Evolutionary conservation across 148 eudicot species (phyloP).

Genomic region (Chenopodium album): DNA sequence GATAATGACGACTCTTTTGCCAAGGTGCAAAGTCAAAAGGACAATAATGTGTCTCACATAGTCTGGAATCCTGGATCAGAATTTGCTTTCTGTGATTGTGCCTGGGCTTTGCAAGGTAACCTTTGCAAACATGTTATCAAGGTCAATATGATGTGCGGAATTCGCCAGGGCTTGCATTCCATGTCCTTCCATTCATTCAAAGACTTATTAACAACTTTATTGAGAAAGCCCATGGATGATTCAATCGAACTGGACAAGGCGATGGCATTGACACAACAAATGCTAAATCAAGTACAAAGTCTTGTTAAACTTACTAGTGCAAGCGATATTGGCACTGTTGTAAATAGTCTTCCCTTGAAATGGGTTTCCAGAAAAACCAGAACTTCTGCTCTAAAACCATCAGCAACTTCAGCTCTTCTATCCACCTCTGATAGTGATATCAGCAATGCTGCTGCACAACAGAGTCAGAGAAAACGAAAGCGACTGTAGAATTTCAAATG

Average conservation of each 20-base stretch:
- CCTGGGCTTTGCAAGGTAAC: constrained; percentile 84
- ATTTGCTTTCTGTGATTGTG: constrained; percentile 90
- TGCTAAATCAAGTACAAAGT: constrained; percentile 63
- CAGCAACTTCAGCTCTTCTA: constrained; percentile 22
- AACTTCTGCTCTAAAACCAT: constrained; percentile 42
- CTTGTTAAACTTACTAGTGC: constrained; percentile 58
- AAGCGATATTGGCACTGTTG: constrained; percentile 48
- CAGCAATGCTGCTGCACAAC: constrained; percentile 22
- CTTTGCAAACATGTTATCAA: constrained; percentile 87
- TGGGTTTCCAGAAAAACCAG: constrained; percentile 66
- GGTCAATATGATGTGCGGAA: constrained; percentile 73
- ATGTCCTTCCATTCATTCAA: constrained; percentile 63
- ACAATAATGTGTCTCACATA: constrained; percentile 34
- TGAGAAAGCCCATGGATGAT: constrained; percentile 67
- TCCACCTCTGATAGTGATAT: constrained; percentile 25
- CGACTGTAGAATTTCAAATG: constrained; percentile 42
- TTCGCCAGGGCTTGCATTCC: constrained; percentile 35
- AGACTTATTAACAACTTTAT: constrained; percentile 45
- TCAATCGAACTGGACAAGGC: constrained; percentile 72
- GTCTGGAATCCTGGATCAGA: constrained; percentile 90
- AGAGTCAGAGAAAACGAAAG: constrained; percentile 48
- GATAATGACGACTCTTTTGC: constrained; percentile 45
- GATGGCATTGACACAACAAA: constrained; percentile 68
- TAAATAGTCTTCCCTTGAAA: constrained; percentile 55
- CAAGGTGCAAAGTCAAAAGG: constrained; percentile 67